Evolutionary conservation across 2,329 filamentous ascomycete species (phyloP), one percentile per base, ranked within the genome.

Genomic region (Pseudogymnoascus sp.): DNA sequence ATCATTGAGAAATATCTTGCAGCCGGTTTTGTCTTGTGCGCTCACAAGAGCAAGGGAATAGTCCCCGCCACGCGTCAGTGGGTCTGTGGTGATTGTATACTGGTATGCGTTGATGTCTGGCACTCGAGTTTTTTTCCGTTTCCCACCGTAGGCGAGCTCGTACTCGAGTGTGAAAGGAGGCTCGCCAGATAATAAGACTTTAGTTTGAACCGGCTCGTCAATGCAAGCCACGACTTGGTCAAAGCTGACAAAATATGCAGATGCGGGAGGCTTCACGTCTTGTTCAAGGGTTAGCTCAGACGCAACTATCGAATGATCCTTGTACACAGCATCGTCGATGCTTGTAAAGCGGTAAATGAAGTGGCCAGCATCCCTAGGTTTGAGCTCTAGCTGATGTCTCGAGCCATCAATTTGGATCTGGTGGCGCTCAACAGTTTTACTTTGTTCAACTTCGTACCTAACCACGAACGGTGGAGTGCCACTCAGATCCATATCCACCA

Each of bases 401-500:
- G 96, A 80, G 4, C 89, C 88, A n/a, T 83, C 76, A 53, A 96
- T 80, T 15, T 75, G 76, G 46, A 88, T 81, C 5, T 84, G 83
- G 61, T 82, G 85, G 70, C 84, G 85, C 63, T 86, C 82, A 17
- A 40, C 26, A 7, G 9, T 26, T 38, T 42, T 42, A 17, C 23
- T 31, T 11, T 60, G 59, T 26, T 40, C 59, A 63, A 92, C 82
- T 46, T 87, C 87, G 73, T 97, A 99, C 21, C 81, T 80, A 53
- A 99, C 80, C n/a, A 81, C 80, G 76, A 99, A 99, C 1, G 93
- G 93, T 53, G 96, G 93, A 0, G 92, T 96, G 65, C 95, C 95
- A 29, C 93, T 89, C 40, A 99, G 81, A 72, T 97, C 92, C 60
- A 99, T 78, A 71, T 95, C 89, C 44, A 99, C 90, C 10, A 89